These are phyloP conservation scores for Tricholoma furcatifolium DNA, from an alignment of 768 basidiomycete genomes.

Conservation along the genomic window DNA sequence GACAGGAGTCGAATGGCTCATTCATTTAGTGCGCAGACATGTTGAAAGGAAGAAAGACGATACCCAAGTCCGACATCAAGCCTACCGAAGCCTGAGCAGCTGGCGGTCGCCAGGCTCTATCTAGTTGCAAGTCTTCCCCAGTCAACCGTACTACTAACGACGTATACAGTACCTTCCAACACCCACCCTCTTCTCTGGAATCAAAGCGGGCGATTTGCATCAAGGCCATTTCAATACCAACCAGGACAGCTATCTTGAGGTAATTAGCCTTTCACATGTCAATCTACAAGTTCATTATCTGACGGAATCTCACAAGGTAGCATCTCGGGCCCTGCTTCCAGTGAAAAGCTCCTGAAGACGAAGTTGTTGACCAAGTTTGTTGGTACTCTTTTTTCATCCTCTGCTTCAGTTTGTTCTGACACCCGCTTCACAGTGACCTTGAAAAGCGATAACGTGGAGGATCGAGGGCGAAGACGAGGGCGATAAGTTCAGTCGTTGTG, in stretches of 20 bases:
- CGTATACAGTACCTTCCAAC: constrained; percentile 70
- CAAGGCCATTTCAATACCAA: constrained; percentile 97
- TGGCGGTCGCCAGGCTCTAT: constrained; percentile 58
- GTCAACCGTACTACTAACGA: neutral
- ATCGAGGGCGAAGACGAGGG: constrained; percentile 51
- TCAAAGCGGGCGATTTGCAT: constrained; percentile 80
- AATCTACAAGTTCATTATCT: neutral
- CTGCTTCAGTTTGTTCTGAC: neutral
- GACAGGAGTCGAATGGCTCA: neutral
- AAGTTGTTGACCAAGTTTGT: constrained; percentile 95
- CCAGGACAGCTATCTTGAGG: constrained; percentile 94
- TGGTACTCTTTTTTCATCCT: constrained; percentile 19
- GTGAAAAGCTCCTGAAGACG: constrained; percentile 91
- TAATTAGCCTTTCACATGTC: constrained; percentile 21
- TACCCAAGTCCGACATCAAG: constrained; percentile 59
- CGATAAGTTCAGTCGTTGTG: constrained; percentile 34
- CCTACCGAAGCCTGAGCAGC: constrained; percentile 59
- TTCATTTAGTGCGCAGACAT: constrained; percentile 65
- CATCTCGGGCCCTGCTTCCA: constrained; percentile 75
- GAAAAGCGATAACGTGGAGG: constrained; percentile 85
- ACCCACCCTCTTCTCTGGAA: constrained; percentile 70
- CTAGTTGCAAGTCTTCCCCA: constrained; percentile 55
- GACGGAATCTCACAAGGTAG: constrained; percentile 53
- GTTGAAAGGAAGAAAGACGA: constrained; percentile 71
- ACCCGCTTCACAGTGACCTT: constrained; percentile 54